phyloP scores from a whole-genome alignment of 768 basidiomycete species.

The Lentinula guzmanii region DNA sequence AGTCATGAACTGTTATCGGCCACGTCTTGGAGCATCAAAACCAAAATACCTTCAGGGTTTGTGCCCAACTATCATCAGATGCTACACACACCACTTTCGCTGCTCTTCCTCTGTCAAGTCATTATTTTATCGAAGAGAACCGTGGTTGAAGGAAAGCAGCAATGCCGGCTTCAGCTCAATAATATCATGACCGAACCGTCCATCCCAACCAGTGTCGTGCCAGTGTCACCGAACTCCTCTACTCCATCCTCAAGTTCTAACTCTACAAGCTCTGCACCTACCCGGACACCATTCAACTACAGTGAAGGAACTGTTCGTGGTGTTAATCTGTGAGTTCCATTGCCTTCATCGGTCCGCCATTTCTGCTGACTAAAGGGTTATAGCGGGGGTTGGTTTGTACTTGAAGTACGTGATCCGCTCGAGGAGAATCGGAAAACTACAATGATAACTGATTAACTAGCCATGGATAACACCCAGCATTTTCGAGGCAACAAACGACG shows the following conservation, averaged over 20 bases:
- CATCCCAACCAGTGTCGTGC: conserved; percentile 3
- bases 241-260: conserved; percentile 6
- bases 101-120: conserved; percentile 17
- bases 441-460: conserved; percentile 21
- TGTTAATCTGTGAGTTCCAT: conserved; percentile 50
- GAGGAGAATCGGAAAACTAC: background rate
- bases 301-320: conserved; percentile 42
- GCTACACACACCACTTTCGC: conserved; percentile 12
- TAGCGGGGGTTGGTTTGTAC: conserved; percentile 60
- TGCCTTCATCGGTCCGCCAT: background rate
- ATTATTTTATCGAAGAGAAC: conserved; percentile 4
- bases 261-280: conserved; percentile 9
- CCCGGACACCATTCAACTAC: conserved; percentile 35
- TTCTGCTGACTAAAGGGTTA: background rate
- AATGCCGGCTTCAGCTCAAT: conserved; percentile 22
- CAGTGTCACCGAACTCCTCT: conserved; percentile 7
- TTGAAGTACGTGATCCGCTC: conserved; percentile 34
- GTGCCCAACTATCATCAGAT: conserved; percentile 1
- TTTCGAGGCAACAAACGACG: conserved; percentile 56
- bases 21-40: background rate
- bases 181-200: conserved; percentile 9
- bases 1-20: conserved; percentile 3
- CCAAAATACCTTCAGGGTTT: background rate
- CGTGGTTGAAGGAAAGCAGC: conserved; percentile 13
- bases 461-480: conserved; percentile 79